A percentile compares a stretch with the other conserved stretches of the same genome.
Evolutionary conservation across 2,329 filamentous ascomycete species (phyloP).

Genomic region (Curvularia hawaiiensis): DNA sequence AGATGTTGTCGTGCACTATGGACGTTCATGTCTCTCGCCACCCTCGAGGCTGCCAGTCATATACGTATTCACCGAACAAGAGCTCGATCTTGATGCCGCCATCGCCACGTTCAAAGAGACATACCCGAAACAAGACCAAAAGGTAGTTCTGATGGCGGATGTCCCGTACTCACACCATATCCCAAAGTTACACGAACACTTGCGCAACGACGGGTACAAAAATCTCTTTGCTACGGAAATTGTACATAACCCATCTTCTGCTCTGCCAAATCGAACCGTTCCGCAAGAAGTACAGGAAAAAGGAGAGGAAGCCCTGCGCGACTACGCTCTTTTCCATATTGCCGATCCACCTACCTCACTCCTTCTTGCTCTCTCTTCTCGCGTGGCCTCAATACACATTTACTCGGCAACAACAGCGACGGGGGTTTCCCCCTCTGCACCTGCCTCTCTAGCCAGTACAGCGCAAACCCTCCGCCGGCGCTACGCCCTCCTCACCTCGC

Average conservation of each 20-base stretch:
- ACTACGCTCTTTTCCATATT: constrained; percentile 84
- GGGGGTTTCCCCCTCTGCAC: constrained; percentile 11
- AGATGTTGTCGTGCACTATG: constrained; percentile 93
- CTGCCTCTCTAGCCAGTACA: constrained; percentile 56
- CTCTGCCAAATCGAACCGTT: constrained; percentile 82
- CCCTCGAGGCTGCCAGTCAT: constrained; percentile 86
- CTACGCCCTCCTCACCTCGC: constrained; percentile 82
- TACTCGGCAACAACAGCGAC: constrained; percentile 62
- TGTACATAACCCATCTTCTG: constrained; percentile 76
- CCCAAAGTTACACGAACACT: constrained; percentile 57
- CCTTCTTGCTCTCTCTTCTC: constrained; percentile 83
- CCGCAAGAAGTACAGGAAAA: constrained; percentile 56
- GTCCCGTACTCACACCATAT: constrained; percentile 84
- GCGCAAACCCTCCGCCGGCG: constrained; percentile 74
- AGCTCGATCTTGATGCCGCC: constrained; percentile 66
- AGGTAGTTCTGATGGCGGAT: constrained; percentile 84
- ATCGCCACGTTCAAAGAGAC: constrained; percentile 67
- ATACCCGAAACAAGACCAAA: constrained; percentile 67
- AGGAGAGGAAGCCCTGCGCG: constrained; percentile 57
- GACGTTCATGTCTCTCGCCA: constrained; percentile 87
- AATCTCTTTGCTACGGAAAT: constrained; percentile 73
- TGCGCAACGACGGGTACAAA: constrained; percentile 70
- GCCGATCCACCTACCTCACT: constrained; percentile 80
- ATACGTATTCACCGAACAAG: constrained; percentile 82
- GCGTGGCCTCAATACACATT: constrained; percentile 78